A percentile compares a stretch with the other conserved stretches of the same genome.
Evolutionary conservation across 257 asterid genomes (phyloP).

Genomic region (Voacanga thouarsii): DNA sequence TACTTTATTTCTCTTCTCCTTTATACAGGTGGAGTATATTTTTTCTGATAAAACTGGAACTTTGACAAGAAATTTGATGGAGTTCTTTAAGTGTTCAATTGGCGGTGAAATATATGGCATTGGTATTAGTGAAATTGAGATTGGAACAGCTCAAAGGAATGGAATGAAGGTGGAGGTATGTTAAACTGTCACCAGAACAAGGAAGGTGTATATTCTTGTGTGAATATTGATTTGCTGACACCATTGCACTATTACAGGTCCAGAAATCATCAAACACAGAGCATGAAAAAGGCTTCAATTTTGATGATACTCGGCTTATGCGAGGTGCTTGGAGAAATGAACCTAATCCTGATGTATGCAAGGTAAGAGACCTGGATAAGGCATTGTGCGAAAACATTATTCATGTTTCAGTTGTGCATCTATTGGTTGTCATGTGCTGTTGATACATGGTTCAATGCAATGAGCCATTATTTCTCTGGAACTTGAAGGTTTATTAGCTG

Average conservation of each 20-base stretch:
- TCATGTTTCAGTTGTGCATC: neutral
- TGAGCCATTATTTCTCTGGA: neutral
- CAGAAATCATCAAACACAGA: conserved; percentile 52
- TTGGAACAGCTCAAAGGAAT: conserved; percentile 79
- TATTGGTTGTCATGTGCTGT: neutral
- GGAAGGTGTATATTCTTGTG: conserved; percentile 1
- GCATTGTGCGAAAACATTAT: neutral
- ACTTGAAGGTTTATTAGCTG: neutral
- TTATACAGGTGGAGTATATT: conserved; percentile 86
- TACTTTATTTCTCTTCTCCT: conserved; percentile 21
- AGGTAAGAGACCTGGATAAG: conserved; percentile 40
- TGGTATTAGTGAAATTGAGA: conserved; percentile 94
- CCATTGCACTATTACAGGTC: conserved; percentile 40
- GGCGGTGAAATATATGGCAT: conserved; percentile 96
- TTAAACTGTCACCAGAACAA: conserved; percentile 13
- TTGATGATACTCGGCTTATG: conserved; percentile 87
- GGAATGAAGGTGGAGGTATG: conserved; percentile 76
- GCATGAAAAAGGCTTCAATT: conserved; percentile 95
- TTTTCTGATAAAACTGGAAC: conserved; percentile 99
- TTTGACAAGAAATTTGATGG: conserved; percentile 95
- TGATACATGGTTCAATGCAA: neutral
- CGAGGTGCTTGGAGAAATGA: conserved; percentile 97
- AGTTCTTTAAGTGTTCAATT: conserved; percentile 94
- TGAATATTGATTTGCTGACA: conserved; percentile 12
- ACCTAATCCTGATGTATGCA: conserved; percentile 91